phyloP scores from a whole-genome alignment of 768 basidiomycete genomes.

The Vararia minispora region DNA sequence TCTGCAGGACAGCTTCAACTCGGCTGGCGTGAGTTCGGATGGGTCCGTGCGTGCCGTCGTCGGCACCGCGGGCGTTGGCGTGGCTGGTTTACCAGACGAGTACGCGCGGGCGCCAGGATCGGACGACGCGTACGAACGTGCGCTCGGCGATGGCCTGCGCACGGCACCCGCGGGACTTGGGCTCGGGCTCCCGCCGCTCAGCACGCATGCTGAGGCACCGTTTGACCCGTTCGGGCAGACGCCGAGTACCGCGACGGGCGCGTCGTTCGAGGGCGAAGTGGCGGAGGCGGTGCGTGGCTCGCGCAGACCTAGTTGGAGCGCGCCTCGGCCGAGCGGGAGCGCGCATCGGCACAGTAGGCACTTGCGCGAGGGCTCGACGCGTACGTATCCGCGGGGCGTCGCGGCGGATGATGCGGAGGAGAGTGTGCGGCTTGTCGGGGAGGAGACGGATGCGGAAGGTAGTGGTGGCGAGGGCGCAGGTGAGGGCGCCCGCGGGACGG shows the following conservation, averaged over 20 bases:
- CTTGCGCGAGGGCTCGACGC: slow-evolving; percentile 31
- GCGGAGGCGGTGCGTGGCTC: too few relatives aligned
- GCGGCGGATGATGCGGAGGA: slow-evolving; percentile 45
- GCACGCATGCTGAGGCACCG: background rate
- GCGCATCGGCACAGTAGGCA: slow-evolving; percentile 15
- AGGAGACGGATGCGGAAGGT: background rate
- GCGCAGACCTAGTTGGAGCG: too few relatives aligned
- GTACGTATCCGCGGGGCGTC: slow-evolving; percentile 27
- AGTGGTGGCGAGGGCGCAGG: slow-evolving; percentile 5
- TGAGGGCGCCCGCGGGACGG: background rate
- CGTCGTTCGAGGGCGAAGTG: slow-evolving; percentile 8
- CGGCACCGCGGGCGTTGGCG: too few relatives aligned
- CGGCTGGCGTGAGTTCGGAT: too few relatives aligned
- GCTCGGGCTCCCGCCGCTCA: background rate
- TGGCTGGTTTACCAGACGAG: too few relatives aligned
- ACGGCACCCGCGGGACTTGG: slow-evolving; percentile 10
- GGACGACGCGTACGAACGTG: too few relatives aligned
- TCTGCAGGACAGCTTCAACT: too few relatives aligned
- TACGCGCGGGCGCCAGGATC: too few relatives aligned
- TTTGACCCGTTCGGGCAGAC: slow-evolving; percentile 9
- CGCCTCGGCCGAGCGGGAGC: too few relatives aligned
- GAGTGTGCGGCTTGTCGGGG: slow-evolving; percentile 38
- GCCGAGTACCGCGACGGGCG: slow-evolving; percentile 1
- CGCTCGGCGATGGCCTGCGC: slow-evolving; percentile 1
- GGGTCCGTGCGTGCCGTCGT: too few relatives aligned